These are phyloP conservation scores for Oryza officinalis DNA, from an alignment of 176 grass and related monocot species.

Conservation along the genomic window DNA sequence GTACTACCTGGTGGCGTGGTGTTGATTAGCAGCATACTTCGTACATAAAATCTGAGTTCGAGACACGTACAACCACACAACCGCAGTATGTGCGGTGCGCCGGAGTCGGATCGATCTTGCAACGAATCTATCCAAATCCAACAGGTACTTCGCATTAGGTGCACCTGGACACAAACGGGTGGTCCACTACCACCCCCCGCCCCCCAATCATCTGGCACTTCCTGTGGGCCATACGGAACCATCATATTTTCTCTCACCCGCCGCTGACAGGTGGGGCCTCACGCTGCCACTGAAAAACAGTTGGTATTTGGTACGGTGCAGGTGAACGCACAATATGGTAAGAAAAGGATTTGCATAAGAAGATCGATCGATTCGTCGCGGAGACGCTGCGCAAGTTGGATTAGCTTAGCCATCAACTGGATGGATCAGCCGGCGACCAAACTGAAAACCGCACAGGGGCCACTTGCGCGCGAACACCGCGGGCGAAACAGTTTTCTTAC, in stretches of 20 bases:
- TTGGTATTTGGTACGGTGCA: not conserved
- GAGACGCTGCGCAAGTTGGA: not conserved
- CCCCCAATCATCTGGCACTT: not conserved
- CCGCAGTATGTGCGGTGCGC: slow-evolving; percentile 22
- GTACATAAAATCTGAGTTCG: not conserved
- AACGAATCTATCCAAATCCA: slow-evolving; percentile 15
- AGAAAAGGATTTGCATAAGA: not conserved
- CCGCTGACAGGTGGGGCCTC: not conserved
- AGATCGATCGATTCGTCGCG: not conserved
- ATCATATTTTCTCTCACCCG: not conserved
- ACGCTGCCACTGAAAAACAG: not conserved
- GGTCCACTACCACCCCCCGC: not conserved
- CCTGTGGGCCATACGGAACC: not conserved
- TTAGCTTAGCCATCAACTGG: not conserved
- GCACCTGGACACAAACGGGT: slow-evolving; percentile 9
- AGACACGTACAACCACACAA: not conserved
- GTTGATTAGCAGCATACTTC: not conserved
- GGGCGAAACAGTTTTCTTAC: not conserved
- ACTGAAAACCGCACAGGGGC: not conserved
- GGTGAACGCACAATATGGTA: not conserved
- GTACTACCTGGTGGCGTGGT: not conserved
- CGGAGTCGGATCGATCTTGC: slow-evolving; percentile 23
- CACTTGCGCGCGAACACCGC: not conserved
- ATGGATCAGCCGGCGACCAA: not conserved
- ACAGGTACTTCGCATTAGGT: not conserved